These are phyloP conservation scores for Biscutella laevigata DNA, from an alignment of 441 rosid genomes.

Conservation along the genomic window DNA sequence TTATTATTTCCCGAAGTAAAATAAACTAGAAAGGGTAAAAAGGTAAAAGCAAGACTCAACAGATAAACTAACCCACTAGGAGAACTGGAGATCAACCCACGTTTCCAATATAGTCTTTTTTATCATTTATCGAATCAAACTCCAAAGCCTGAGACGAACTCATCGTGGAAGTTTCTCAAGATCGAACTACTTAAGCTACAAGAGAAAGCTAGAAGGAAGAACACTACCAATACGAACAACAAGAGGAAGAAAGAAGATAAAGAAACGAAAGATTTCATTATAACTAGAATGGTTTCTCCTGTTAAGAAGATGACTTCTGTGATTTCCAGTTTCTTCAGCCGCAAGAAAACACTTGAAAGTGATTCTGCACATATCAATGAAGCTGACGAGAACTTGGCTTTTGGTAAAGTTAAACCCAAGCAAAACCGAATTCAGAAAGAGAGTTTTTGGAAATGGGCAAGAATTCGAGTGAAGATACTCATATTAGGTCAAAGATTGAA, in stretches of 20 bases:
- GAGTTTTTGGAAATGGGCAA: slow-evolving; percentile 1
- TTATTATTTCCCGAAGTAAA: too few relatives aligned
- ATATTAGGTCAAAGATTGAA: slow-evolving; percentile 23
- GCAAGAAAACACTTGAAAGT: slow-evolving; percentile 1
- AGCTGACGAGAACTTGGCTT: not conserved
- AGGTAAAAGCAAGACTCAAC: too few relatives aligned
- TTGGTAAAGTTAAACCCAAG: not conserved
- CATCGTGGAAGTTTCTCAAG: slow-evolving; percentile 7
- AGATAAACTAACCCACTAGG: too few relatives aligned
- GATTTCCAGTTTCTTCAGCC: slow-evolving; percentile 25
- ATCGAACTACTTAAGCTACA: slow-evolving; percentile 23
- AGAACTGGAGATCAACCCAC: too few relatives aligned
- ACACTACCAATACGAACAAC: not conserved
- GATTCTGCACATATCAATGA: not conserved
- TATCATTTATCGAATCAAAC: too few relatives aligned
- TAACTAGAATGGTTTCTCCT: not conserved
- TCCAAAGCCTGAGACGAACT: too few relatives aligned
- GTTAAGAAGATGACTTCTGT: slow-evolving; percentile 26
- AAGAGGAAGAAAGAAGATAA: not conserved
- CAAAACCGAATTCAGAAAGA: not conserved
- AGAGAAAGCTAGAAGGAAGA: slow-evolving; percentile 23
- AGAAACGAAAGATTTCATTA: slow-evolving; percentile 4
- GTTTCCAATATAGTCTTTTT: too few relatives aligned
- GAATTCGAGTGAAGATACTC: slow-evolving; percentile 13
- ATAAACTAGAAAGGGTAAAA: too few relatives aligned